Percentiles rank a stretch among this genome's conserved stretches.
Evolutionary conservation across 192 early-diverging fungal genomes (phyloP).

Genomic region (Pilobolus umbonatus): DNA sequence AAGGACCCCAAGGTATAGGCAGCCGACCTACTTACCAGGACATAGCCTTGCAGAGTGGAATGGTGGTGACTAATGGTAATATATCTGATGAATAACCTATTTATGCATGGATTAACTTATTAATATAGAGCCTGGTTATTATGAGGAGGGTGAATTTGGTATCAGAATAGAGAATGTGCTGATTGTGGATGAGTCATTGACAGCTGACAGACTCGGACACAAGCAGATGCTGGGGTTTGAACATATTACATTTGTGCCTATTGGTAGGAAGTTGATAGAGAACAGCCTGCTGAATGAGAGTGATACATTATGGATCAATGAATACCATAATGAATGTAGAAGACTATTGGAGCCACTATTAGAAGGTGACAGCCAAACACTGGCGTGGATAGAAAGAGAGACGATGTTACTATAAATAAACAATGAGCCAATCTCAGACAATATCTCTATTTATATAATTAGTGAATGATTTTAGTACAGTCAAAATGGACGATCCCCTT

Average conservation of each 20-base stretch:
- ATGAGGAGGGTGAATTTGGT: slow-evolving; percentile 91
- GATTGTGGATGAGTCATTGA: slow-evolving; percentile 63
- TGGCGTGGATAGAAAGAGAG: slow-evolving; percentile 80
- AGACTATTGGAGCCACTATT: slow-evolving; percentile 74
- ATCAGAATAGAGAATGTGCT: slow-evolving; percentile 95
- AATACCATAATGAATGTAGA: slow-evolving; percentile 73
- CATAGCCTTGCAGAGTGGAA: slow-evolving; percentile 69
- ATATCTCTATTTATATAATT: too few relatives aligned
- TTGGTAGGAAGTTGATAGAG: slow-evolving; percentile 79
- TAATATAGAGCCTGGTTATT: slow-evolving; percentile 82
- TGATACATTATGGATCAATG: slow-evolving; percentile 85
- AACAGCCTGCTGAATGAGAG: slow-evolving; percentile 53
- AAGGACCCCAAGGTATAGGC: slow-evolving; percentile 90
- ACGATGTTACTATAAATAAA: slow-evolving; percentile 46
- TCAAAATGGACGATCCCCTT: too few relatives aligned
- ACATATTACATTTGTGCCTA: slow-evolving; percentile 83
- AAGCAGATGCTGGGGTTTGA: slow-evolving; percentile 83
- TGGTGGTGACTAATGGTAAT: slow-evolving; percentile 88
- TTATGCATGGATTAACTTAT: not conserved
- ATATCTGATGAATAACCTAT: not conserved
- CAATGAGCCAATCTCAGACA: too few relatives aligned
- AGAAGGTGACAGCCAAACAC: slow-evolving; percentile 55
- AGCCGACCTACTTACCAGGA: slow-evolving; percentile 69
- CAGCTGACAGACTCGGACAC: slow-evolving; percentile 77
- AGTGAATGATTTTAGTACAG: too few relatives aligned